Evolutionary conservation across 495 filamentous ascomycete species (phyloP), one percentile per base, ranked within the genome.

Genomic region (Penicillium manginii): DNA sequence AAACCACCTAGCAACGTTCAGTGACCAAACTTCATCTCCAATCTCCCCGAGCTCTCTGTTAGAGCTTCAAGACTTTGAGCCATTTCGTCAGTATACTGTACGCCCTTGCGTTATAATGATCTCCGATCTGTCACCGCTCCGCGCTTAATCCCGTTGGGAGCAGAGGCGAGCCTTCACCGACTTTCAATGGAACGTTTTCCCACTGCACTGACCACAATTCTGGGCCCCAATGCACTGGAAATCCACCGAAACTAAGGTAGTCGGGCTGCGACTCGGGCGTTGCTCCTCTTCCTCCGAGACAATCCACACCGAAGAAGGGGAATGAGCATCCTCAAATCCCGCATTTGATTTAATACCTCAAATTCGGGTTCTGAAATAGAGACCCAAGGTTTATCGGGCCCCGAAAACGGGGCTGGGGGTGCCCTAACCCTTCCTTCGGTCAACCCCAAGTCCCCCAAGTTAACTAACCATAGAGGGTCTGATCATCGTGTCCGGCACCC

Each of bases 351-450:
- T 43, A 43, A 43, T 43, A 21, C 1, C 40, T 17, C 40, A 43
- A 17, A 4, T n/a, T 18, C 40, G 8, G 40, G 45, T 12, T 26
- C 11, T 12, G 35, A 37, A 37, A 37, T 23, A 19, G 45, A 26
- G 45, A 47, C 45, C 45, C 45, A 47, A 47, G 10, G 21, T 12
- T 21, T n/a, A 47, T 47, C 22, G 8, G 45, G 45, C 45, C 21
- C 22, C 21, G 10, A 26, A 7, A 7, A 26, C 19, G 22, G n/a
- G 45, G 21, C 42, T 10, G 18, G 17, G 17, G 42, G 4, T n/a
- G 9, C 35, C 35, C 15, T 39, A n/a, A n/a, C 35, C 35, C 12
- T 39, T n/a, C 12, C 35, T 11, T n/a, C 35, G 35, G 35, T 39
- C 35, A 39, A 29, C 26, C 12, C 35, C 35, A n/a, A 39, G 11